Percentiles rank a stretch among this genome's conserved stretches.
Evolutionary conservation across 2,329 filamentous ascomycete genomes (phyloP).

Genomic region (Alternaria solani): DNA sequence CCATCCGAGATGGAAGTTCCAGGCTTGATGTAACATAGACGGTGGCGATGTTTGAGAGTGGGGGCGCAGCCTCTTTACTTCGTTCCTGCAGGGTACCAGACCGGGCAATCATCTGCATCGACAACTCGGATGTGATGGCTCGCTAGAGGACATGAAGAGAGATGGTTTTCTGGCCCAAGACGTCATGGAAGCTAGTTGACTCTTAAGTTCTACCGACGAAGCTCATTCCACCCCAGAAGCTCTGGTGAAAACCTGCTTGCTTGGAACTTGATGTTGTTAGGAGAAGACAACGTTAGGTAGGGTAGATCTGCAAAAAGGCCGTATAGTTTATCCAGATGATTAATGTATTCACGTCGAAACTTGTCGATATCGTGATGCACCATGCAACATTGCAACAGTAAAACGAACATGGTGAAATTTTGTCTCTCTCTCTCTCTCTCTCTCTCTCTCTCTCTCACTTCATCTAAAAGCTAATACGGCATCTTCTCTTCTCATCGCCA

Average conservation of each 20-base stretch:
- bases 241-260: too few species aligned
- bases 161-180: neutral
- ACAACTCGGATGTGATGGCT: neutral
- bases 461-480: neutral
- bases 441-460: neutral
- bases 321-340: too few species aligned
- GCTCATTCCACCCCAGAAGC: too few species aligned
- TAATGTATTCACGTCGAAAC: too few species aligned
- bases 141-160: neutral
- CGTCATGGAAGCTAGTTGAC: too few species aligned
- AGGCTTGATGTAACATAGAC: conserved; percentile 6
- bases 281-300: neutral
- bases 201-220: too few species aligned
- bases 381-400: neutral
- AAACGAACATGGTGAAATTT: neutral
- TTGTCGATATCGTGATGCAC: too few species aligned
- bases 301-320: neutral
- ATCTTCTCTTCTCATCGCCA: neutral
- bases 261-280: too few species aligned
- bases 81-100: neutral
- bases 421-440: neutral
- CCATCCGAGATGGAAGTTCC: conserved; percentile 50
- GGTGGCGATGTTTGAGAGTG: neutral
- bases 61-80: neutral
- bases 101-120: neutral